Evolutionary conservation across 2,329 filamentous ascomycete species (phyloP), one percentile per base, ranked within the genome.

Genomic region (Trichoderma semiorbis): DNA sequence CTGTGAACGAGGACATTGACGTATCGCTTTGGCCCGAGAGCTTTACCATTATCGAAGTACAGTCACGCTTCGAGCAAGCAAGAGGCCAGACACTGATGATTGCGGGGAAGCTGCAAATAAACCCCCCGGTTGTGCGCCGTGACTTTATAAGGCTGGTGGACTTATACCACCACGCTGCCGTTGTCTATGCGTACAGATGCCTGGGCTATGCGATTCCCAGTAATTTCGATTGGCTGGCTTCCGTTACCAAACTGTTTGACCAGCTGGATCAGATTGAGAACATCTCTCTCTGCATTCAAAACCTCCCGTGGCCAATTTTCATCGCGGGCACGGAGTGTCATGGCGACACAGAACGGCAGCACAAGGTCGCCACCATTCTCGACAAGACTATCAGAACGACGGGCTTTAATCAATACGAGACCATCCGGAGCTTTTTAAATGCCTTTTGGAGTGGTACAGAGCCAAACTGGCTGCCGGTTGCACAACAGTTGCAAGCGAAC

Each of bases 231-330:
- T 72, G 75, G 69, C 55, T 50, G 7, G 55, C 75, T 6, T 73
- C 75, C 2, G 69, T 73, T 34, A 60, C 47, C 5, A 75, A 75
- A 36, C 70, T 78, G 24, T 77, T 77, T 36, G 74, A 75, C 30
- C 75, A 75, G 61, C 74, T 78, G 5, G 60, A 66, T 0, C 69
- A 73, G 7, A 73, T 79, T n/a, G 76, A 78, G 39, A 74, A 77
- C 7, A 58, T 72, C 6, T 71, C 74, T 6, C 53, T 74, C 7
- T 78, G 75, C 69, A 72, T 77, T 4, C 78, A 79, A 36, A 79
- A 79, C 57, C 72, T 79, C 26, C 76, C 77, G 0, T 79, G 78
- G 78, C 77, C 78, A 1, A 73, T 75, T 5, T 79, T 79, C 39
- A 75, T 79, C 10, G 78, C 78, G 1, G 78, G 78, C 0, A 76